Evolutionary conservation across 2,329 filamentous ascomycete genomes (phyloP), one percentile per base, ranked within the genome.

Genomic region (Penicillium sp.): DNA sequence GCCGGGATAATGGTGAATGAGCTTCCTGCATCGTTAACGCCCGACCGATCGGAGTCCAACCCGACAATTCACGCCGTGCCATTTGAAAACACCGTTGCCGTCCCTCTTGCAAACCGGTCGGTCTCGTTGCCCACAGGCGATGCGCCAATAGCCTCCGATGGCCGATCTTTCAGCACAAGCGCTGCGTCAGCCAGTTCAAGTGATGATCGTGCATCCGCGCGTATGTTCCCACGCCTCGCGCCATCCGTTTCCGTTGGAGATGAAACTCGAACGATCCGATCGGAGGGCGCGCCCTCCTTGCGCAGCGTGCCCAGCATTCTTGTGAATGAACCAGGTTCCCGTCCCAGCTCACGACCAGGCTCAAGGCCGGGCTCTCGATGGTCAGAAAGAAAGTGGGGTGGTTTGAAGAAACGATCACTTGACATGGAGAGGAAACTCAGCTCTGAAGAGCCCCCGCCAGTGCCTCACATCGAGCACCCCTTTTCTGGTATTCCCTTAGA

Each of bases 401-500:
- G 68, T n/a, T 60, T 76, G 46, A 68, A 63, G 56, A 75, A 67
- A 58, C 70, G 66, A 50, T 74, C 72, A 13, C 58, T 53, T n/a
- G 73, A 75, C 39, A 65, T 71, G 29, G 68, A 71, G 50, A 64
- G 65, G 44, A 67, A 70, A 44, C 56, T 59, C 33, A 59, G 59
- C 58, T 57, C 60, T 10, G 69, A 72, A 11, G 69, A 71, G 25
- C 65, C 69, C 4, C 71, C 72, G 19, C 72, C 72, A 31, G 67
- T 72, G 33, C 68, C 72, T 33, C 68, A 60, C n/a, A 68, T 70
- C 23, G 68, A 74, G 49, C 56, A 64, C 5, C 65, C 72, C 1
- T 84, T 83, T 66, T 73, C 75, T 53, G 77, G 77, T 40, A 79
- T 86, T 41, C 77, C 81, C 39, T 77, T 84, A 60, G 75, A 82